Percentiles rank a stretch among this genome's conserved stretches.
Conservation (phyloP, 345 rosid genomes). For the Brassica napus region Da-Ae NC_063438.1:27885501-27886000, state of each 20-base stretch:
- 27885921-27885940: constrained; percentile 83
- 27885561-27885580: constrained; percentile 79
- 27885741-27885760: constrained; percentile 73
- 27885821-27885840: constrained; percentile 6
- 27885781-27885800: constrained; percentile 83
- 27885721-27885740: constrained; percentile 67
- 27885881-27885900: constrained; percentile 78
- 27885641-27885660: constrained; percentile 73
- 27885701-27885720: constrained; percentile 81
- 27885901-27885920: constrained; percentile 86
- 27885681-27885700: constrained; percentile 45
- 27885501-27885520: not conserved
- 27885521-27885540: constrained; percentile 4
- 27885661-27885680: constrained; percentile 50
- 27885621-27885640: constrained; percentile 88
- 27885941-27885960: constrained; percentile 88
- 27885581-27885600: constrained; percentile 76
- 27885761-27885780: constrained; percentile 81
- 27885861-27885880: constrained; percentile 8
- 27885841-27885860: not conserved
- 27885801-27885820: constrained; percentile 95
- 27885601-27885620: constrained; percentile 87
- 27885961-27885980: not conserved
- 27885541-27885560: constrained; percentile 66
- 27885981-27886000: not conserved